Evolutionary conservation across 805 yeast genomes (phyloP).

Genomic region (Middelhovenomyces tepae): DNA sequence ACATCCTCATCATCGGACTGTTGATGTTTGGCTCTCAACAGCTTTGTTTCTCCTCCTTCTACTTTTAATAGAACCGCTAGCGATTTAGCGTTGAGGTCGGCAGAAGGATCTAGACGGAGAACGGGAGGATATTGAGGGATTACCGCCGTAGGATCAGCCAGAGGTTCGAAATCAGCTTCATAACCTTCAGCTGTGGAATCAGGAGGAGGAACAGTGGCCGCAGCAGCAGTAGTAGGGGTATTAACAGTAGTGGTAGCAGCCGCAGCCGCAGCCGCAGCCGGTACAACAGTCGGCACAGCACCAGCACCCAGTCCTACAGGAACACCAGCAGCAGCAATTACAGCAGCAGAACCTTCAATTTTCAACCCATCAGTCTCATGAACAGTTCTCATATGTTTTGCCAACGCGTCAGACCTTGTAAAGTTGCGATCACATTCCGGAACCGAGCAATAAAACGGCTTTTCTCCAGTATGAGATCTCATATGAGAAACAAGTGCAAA

Average conservation of each 20-base stretch:
- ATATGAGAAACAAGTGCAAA: constrained; percentile 56
- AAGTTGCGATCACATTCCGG: constrained; percentile 60
- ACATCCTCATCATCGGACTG: constrained; percentile 15
- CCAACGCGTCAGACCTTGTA: constrained; percentile 51
- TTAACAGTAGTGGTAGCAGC: too few species aligned
- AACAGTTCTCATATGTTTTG: constrained; percentile 52
- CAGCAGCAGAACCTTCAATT: neutral
- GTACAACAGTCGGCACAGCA: constrained; percentile 2
- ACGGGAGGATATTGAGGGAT: constrained; percentile 2
- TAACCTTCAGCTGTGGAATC: constrained; percentile 3
- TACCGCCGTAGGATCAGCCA: constrained; percentile 6
- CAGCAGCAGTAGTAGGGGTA: neutral
- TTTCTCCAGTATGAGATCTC: constrained; percentile 58
- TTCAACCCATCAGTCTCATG: constrained; percentile 36
- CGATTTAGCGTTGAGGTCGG: neutral
- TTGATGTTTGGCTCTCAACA: constrained; percentile 7
- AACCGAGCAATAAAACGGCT: constrained; percentile 54
- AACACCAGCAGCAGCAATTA: neutral
- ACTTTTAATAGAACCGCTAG: constrained; percentile 1
- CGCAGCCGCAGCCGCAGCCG: constrained; percentile 3
- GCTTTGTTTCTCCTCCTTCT: neutral
- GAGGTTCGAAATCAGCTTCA: neutral
- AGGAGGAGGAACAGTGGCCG: too few species aligned
- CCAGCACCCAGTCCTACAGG: too few species aligned
- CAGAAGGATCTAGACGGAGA: neutral